Evolutionary conservation across 345 rosid species (phyloP).

Genomic region (Sisymbrium irio): DNA sequence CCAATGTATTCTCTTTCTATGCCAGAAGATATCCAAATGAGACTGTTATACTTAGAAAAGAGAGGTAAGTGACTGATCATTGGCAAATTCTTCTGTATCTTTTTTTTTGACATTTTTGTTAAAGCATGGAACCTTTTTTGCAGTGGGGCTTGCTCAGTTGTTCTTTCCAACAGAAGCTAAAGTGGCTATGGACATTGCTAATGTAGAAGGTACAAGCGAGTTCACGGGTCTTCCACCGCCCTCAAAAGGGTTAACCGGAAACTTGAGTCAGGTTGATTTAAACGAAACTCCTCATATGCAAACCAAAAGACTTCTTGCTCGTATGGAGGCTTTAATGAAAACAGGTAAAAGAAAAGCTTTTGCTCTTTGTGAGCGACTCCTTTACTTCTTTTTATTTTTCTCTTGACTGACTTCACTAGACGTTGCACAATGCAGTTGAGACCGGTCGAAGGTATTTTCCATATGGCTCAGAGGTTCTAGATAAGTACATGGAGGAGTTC

Average conservation of each 20-base stretch:
- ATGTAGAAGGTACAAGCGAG: slow-evolving; percentile 67
- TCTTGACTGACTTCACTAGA: not conserved
- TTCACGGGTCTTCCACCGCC: slow-evolving; percentile 53
- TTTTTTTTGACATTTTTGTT: not conserved
- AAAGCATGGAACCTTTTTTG: not conserved
- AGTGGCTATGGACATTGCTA: slow-evolving; percentile 88
- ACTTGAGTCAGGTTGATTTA: slow-evolving; percentile 79
- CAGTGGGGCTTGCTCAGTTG: slow-evolving; percentile 88
- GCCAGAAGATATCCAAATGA: slow-evolving; percentile 86
- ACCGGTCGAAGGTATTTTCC: slow-evolving; percentile 90
- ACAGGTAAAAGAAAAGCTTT: slow-evolving; percentile 51
- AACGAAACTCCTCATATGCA: slow-evolving; percentile 82
- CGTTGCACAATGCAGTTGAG: slow-evolving; percentile 58
- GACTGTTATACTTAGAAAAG: slow-evolving; percentile 82
- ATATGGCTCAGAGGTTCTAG: slow-evolving; percentile 80
- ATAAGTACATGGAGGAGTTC: slow-evolving; percentile 68
- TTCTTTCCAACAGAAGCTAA: slow-evolving; percentile 93
- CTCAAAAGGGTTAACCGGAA: slow-evolving; percentile 57
- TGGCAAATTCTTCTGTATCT: not conserved
- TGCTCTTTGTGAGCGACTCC: not conserved
- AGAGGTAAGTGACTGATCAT: slow-evolving; percentile 53
- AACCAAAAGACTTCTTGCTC: slow-evolving; percentile 59
- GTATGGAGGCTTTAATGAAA: slow-evolving; percentile 83
- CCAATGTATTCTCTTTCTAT: slow-evolving; percentile 45
- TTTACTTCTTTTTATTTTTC: not conserved